These are phyloP conservation scores for Candida sp. DNA, from an alignment of 1,139 yeast genomes.

Conservation along the genomic window DNA sequence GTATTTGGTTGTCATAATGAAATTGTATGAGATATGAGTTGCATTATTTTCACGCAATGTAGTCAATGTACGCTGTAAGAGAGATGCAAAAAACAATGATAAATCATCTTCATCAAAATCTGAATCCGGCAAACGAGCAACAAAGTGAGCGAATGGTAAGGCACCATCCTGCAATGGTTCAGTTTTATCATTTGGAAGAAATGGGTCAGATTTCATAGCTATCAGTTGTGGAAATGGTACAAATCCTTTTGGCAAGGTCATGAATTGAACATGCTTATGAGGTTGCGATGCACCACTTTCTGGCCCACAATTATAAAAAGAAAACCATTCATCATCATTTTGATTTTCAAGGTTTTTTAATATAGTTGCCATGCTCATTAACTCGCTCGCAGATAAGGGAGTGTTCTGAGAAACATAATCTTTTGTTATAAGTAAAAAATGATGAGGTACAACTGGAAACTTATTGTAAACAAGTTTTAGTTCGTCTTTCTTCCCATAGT, in stretches of 20 bases:
- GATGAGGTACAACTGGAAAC: constrained; percentile 79
- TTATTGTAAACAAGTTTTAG: constrained; percentile 76
- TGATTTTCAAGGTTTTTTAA: constrained; percentile 26
- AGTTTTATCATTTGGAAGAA: constrained; percentile 47
- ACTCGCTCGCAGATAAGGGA: constrained; percentile 67
- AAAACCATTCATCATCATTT: constrained; percentile 44
- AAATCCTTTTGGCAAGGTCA: constrained; percentile 62
- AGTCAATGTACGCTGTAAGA: constrained; percentile 70
- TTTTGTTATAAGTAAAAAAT: constrained; percentile 74
- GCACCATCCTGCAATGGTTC: constrained; percentile 62
- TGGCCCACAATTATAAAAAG: constrained; percentile 86
- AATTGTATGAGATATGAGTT: constrained; percentile 62
- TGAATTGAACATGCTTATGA: constrained; percentile 87
- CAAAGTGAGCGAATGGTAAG: constrained; percentile 80
- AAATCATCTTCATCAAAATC: constrained; percentile 50
- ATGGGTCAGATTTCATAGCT: constrained; percentile 43
- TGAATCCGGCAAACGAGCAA: constrained; percentile 58
- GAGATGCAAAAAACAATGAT: constrained; percentile 62
- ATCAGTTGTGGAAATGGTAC: constrained; percentile 59
- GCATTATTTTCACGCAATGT: constrained; percentile 52
- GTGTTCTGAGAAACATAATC: constrained; percentile 68
- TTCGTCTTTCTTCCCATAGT: constrained; percentile 44
- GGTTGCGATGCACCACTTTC: constrained; percentile 91
- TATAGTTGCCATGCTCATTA: constrained; percentile 54
- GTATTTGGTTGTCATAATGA: constrained; percentile 78